These are phyloP conservation scores for Sporothrix humicola DNA, from an alignment of 2,329 filamentous ascomycete genomes.

Conservation along the genomic window DNA sequence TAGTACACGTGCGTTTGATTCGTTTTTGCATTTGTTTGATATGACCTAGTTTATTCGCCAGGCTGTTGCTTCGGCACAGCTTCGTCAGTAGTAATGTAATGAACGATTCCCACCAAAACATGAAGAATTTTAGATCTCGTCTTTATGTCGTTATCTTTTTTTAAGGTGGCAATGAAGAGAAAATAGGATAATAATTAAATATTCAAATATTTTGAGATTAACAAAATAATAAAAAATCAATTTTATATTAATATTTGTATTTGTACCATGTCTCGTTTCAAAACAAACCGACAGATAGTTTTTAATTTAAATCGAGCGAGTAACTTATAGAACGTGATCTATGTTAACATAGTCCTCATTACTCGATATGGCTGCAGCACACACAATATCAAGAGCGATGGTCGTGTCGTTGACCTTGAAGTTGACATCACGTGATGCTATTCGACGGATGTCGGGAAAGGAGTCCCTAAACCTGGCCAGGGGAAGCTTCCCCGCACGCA, in stretches of 20 bases:
- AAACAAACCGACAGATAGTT: too few relatives aligned
- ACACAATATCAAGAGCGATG: background rate
- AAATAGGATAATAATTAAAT: background rate
- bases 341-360: too few relatives aligned
- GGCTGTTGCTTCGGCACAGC: background rate
- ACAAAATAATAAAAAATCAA: too few relatives aligned
- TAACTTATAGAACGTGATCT: too few relatives aligned
- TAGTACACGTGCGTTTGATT: background rate
- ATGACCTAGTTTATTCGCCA: background rate
- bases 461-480: background rate
- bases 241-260: too few relatives aligned
- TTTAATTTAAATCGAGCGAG: too few relatives aligned
- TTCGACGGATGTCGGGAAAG: background rate
- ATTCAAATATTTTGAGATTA: background rate
- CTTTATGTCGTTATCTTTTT: background rate
- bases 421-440: background rate
- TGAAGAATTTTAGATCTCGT: background rate
- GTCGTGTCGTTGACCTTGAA: background rate
- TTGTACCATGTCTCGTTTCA: too few relatives aligned
- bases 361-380: too few relatives aligned
- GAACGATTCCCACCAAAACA: background rate
- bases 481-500: conserved; percentile 32
- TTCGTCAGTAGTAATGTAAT: conserved; percentile 8
- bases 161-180: background rate
- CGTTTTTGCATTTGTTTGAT: background rate